Evolutionary conservation across 495 filamentous ascomycete genomes (phyloP).

Genomic region (Jackrogersella multiformis): DNA sequence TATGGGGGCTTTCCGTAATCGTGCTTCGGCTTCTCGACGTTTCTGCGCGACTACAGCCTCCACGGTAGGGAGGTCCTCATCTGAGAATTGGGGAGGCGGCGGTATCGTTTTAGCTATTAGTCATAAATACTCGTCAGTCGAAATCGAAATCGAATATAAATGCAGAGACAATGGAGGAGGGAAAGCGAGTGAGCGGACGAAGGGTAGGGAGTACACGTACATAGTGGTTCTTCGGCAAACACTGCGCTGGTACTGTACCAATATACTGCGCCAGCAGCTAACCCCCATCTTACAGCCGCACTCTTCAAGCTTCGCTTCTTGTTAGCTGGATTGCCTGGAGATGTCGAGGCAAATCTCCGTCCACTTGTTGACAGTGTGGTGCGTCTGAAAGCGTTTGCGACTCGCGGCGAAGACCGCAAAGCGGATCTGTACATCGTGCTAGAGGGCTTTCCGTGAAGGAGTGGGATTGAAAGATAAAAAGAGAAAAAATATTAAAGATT

Average conservation of each 20-base stretch:
- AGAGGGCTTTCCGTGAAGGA: conserved; percentile 9
- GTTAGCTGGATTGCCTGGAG: conserved; percentile 61
- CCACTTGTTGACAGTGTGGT: conserved; percentile 39
- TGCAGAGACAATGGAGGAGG: background rate
- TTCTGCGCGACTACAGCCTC: conserved; percentile 63
- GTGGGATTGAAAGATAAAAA: conserved; percentile 17
- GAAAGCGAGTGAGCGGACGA: background rate
- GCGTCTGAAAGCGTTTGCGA: conserved; percentile 52
- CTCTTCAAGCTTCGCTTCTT: conserved; percentile 86
- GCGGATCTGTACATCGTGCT: conserved; percentile 69
- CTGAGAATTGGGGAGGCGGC: conserved; percentile 54
- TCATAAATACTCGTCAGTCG: conserved; percentile 1
- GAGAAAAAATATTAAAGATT: background rate
- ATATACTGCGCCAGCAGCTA: conserved; percentile 83
- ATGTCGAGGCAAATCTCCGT: conserved; percentile 77
- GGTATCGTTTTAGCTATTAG: conserved; percentile 46
- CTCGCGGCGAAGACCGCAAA: conserved; percentile 64
- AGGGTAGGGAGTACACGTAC: conserved; percentile 66
- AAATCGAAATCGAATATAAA: background rate
- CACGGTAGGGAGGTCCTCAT: conserved; percentile 59
- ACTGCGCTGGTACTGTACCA: conserved; percentile 89
- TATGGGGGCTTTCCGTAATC: conserved; percentile 36
- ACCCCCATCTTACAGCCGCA: conserved; percentile 72
- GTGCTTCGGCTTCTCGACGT: conserved; percentile 50
- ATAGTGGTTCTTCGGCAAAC: conserved; percentile 82